These are phyloP conservation scores for Capsicum pubescens DNA, from an alignment of 257 asterid species.

Conservation along the genomic window DNA sequence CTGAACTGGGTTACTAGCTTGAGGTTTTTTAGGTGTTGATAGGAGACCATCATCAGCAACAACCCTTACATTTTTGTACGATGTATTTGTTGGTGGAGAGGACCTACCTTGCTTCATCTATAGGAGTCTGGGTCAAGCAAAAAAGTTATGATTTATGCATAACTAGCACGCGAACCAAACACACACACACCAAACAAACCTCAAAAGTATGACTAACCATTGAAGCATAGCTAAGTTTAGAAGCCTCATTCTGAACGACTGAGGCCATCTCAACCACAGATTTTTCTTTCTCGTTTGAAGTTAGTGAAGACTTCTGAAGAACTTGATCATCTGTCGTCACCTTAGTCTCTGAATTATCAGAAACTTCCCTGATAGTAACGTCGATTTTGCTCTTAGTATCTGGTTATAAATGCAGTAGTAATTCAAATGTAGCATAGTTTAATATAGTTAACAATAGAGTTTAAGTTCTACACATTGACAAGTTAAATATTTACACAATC, in stretches of 20 bases:
- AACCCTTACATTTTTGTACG: constrained; percentile 24
- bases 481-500: too few species aligned
- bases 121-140: constrained; percentile 25
- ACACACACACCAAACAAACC: neutral
- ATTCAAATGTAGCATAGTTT: too few species aligned
- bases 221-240: neutral
- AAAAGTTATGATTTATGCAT: neutral
- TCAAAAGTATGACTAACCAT: constrained; percentile 30
- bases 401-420: too few species aligned
- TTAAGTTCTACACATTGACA: too few species aligned
- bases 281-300: neutral
- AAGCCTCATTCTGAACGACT: neutral
- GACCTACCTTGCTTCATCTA: constrained; percentile 44
- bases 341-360: neutral
- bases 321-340: neutral
- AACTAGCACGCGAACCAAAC: neutral
- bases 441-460: too few species aligned
- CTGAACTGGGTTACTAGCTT: neutral
- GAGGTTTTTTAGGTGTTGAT: neutral
- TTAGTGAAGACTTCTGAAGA: neutral
- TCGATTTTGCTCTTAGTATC: neutral
- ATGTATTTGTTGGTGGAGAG: constrained; percentile 30
- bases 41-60: constrained; percentile 27
- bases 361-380: neutral
- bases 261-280: neutral